phyloP scores from a whole-genome alignment of 2,329 filamentous ascomycete species.

The Thielaviopsis populi region DNA sequence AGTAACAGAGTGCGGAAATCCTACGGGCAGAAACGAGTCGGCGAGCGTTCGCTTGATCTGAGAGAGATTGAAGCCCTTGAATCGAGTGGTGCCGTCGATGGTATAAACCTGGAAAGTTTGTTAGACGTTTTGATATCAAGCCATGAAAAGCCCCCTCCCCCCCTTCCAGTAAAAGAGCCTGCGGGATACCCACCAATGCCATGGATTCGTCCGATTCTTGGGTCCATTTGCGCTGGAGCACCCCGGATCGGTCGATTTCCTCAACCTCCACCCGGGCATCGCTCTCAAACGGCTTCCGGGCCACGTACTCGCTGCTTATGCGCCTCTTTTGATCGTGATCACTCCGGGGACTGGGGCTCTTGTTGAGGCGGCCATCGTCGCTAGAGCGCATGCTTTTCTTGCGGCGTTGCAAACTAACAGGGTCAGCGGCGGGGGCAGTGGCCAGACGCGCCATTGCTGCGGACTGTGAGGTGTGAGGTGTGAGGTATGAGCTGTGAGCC shows the following conservation, averaged over 20 bases:
- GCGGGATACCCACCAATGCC: not conserved
- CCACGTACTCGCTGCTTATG: not conserved
- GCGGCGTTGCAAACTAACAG: slow-evolving; percentile 1
- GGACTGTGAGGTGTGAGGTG: too few relatives aligned
- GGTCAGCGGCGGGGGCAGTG: not conserved
- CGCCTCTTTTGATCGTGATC: not conserved
- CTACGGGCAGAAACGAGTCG: slow-evolving; percentile 69
- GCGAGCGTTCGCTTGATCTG: slow-evolving; percentile 26
- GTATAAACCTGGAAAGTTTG: not conserved
- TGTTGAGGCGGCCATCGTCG: not conserved
- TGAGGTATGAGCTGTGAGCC: not conserved
- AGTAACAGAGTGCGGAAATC: slow-evolving; percentile 78
- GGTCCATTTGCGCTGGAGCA: slow-evolving; percentile 25
- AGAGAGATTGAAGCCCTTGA: not conserved
- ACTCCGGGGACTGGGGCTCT: not conserved
- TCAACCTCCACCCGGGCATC: slow-evolving; percentile 21
- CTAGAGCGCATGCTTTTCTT: slow-evolving; percentile 4
- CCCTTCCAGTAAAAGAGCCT: too few relatives aligned
- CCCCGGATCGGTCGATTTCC: slow-evolving; percentile 28
- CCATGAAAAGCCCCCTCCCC: not conserved
- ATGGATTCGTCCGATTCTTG: slow-evolving; percentile 11
- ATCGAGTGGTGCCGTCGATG: not conserved
- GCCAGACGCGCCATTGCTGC: slow-evolving; percentile 9
- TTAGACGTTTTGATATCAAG: not conserved
- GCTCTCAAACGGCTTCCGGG: not conserved